phyloP scores from a whole-genome alignment of 2,329 filamentous ascomycete genomes.

The Ophiostoma pallidulum region DNA sequence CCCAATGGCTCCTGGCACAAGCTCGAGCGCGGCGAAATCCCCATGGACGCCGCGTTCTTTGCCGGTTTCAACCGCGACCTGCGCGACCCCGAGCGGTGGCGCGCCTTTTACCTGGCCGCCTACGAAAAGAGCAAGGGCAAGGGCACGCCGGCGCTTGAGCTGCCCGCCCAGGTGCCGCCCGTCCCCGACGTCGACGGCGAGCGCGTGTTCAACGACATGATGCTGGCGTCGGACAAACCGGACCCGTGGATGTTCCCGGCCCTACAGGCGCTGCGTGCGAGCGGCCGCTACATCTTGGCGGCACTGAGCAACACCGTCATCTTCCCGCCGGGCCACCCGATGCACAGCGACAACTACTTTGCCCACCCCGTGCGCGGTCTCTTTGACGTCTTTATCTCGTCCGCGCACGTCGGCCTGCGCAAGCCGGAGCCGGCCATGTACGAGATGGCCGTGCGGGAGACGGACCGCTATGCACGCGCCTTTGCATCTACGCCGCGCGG shows the following conservation, averaged over 20 bases:
- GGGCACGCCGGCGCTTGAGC: conserved; percentile 15
- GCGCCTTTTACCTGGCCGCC: conserved; percentile 45
- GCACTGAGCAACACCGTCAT: conserved; percentile 86
- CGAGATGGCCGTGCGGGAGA: conserved; percentile 54
- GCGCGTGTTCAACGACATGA: conserved; percentile 85
- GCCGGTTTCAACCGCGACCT: conserved; percentile 66
- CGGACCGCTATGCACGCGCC: conserved; percentile 52
- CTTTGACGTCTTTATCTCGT: conserved; percentile 84
- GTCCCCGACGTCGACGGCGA: conserved; percentile 68
- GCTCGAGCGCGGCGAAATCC: conserved; percentile 75
- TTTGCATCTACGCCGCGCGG: conserved; percentile 35
- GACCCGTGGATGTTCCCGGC: conserved; percentile 89
- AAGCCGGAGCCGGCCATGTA: conserved; percentile 86
- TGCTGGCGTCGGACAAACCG: conserved; percentile 57
- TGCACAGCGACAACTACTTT: conserved; percentile 45
- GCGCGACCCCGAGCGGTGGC: conserved; percentile 57
- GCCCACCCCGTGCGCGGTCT: conserved; percentile 50
- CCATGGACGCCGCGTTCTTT: conserved; percentile 68
- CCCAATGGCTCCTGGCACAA: conserved; percentile 80
- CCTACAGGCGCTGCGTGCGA: conserved; percentile 55
- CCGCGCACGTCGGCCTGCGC: conserved; percentile 74
- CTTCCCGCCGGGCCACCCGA: conserved; percentile 66
- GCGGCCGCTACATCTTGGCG: conserved; percentile 60
- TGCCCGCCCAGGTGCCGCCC: conserved; percentile 41
- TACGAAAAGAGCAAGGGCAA: conserved; percentile 14